A percentile compares a stretch with the other conserved stretches of the same genome.
These are phyloP conservation scores for Curvularia eragrostidis DNA, from an alignment of 2,329 filamentous ascomycete species.

Conservation along the genomic window DNA sequence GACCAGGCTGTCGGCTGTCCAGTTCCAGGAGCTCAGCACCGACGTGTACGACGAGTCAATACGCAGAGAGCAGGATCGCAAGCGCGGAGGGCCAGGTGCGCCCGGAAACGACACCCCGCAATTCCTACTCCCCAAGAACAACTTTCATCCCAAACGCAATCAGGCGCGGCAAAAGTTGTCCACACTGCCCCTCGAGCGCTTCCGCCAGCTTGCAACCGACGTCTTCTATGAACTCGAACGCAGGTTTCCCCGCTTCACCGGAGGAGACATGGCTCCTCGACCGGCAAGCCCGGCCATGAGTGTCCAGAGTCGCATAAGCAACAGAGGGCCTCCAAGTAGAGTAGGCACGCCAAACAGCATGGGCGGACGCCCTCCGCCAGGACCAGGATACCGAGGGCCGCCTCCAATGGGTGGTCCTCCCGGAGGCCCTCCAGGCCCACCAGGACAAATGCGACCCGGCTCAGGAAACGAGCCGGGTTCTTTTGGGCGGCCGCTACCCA, in stretches of 20 bases:
- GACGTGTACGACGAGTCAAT: slow-evolving; percentile 96
- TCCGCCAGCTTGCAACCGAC: slow-evolving; percentile 91
- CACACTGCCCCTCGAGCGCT: slow-evolving; percentile 83
- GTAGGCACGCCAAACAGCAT: slow-evolving; percentile 65
- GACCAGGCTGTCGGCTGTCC: slow-evolving; percentile 83
- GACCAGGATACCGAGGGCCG: slow-evolving; percentile 39
- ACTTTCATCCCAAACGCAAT: slow-evolving; percentile 96
- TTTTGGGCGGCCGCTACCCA: slow-evolving; percentile 78
- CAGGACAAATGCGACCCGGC: slow-evolving; percentile 33
- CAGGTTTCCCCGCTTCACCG: slow-evolving; percentile 81
- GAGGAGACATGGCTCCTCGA: slow-evolving; percentile 70
- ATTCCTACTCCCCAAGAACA: slow-evolving; percentile 82
- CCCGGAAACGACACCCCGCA: slow-evolving; percentile 55
- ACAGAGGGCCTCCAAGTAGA: slow-evolving; percentile 64
- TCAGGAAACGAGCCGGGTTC: slow-evolving; percentile 56
- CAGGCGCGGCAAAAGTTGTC: slow-evolving; percentile 96
- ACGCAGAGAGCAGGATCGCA: slow-evolving; percentile 74
- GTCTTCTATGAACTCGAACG: slow-evolving; percentile 95
- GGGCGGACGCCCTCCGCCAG: slow-evolving; percentile 49
- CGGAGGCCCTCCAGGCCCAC: slow-evolving; percentile 53
- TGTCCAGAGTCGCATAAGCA: slow-evolving; percentile 61
- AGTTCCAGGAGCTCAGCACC: slow-evolving; percentile 97
- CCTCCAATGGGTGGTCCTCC: slow-evolving; percentile 50
- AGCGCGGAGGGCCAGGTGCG: slow-evolving; percentile 56
- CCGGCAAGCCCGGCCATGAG: slow-evolving; percentile 68